These are phyloP conservation scores for Lentinula sp. DNA, from an alignment of 768 basidiomycete genomes.

Conservation along the genomic window DNA sequence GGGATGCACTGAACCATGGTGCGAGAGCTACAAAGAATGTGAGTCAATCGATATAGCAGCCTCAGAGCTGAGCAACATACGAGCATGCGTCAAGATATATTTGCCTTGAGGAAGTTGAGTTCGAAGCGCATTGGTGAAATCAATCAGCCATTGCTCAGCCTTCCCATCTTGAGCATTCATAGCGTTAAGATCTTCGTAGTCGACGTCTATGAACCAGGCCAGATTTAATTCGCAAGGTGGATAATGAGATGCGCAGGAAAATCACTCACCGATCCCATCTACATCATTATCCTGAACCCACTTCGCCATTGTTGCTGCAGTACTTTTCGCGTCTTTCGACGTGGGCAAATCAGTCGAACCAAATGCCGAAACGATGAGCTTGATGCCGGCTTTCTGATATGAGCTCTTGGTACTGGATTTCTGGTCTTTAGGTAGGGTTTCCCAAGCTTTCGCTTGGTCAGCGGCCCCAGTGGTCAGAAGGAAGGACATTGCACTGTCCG, in stretches of 20 bases:
- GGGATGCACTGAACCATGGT: not conserved
- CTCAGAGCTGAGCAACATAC: conserved; percentile 10
- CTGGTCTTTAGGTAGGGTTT: conserved; percentile 22
- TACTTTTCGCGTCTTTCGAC: conserved; percentile 30
- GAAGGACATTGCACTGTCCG: not conserved
- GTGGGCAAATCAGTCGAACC: conserved; percentile 39
- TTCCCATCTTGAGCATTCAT: not conserved
- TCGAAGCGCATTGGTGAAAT: conserved; percentile 24
- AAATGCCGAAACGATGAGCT: conserved; percentile 46
- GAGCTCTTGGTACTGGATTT: conserved; percentile 30
- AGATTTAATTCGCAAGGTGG: conserved; percentile 27
- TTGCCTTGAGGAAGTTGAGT: conserved; percentile 20
- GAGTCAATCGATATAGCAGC: not conserved
- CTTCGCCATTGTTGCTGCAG: conserved; percentile 37
- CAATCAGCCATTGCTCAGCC: conserved; percentile 20
- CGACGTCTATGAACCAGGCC: conserved; percentile 24
- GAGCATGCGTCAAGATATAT: conserved; percentile 24
- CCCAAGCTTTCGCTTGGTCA: conserved; percentile 19
- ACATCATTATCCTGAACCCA: conserved; percentile 38
- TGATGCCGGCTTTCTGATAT: conserved; percentile 45
- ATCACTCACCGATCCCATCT: conserved; percentile 34
- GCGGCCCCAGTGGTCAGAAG: not conserved
- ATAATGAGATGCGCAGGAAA: not conserved
- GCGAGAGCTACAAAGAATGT: not conserved
- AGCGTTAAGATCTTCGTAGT: conserved; percentile 1